Evolutionary conservation across 768 basidiomycete species (phyloP).

Genomic region (Scleroderma citrinum): DNA sequence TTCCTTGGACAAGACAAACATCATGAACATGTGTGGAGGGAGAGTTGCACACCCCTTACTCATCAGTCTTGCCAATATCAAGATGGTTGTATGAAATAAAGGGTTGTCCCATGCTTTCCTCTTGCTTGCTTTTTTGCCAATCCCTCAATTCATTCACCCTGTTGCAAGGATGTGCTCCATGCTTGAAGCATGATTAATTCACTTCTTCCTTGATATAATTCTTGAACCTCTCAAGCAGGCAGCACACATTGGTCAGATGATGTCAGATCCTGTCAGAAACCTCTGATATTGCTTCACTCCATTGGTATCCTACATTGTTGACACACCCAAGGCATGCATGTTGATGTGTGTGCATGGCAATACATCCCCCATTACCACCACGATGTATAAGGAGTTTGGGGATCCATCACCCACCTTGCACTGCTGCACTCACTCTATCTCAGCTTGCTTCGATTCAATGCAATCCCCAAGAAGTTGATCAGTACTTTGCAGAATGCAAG

Average conservation of each 20-base stretch:
- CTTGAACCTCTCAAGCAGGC: slow-evolving; percentile 12
- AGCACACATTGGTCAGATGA: slow-evolving; percentile 11
- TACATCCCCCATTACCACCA: slow-evolving; percentile 28
- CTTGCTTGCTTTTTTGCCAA: slow-evolving; percentile 4
- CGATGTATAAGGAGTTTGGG: slow-evolving; percentile 26
- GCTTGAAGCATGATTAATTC: slow-evolving; percentile 13
- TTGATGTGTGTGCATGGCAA: slow-evolving; percentile 26
- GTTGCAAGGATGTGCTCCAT: slow-evolving; percentile 5
- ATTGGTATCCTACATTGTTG: slow-evolving; percentile 25
- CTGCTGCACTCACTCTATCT: too few species aligned
- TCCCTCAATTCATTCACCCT: slow-evolving; percentile 16
- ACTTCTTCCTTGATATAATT: slow-evolving; percentile 14
- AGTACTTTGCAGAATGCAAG: background rate
- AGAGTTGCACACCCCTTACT: slow-evolving; percentile 7
- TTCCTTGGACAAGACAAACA: slow-evolving; percentile 16
- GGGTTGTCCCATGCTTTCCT: slow-evolving; percentile 6
- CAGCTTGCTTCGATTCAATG: slow-evolving; percentile 8
- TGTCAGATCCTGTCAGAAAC: slow-evolving; percentile 19
- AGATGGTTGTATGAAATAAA: background rate
- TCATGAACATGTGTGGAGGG: slow-evolving; percentile 12
- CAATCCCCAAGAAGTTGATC: background rate
- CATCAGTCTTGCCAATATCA: slow-evolving; percentile 2
- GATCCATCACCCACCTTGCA: slow-evolving; percentile 23
- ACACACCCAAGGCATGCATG: slow-evolving; percentile 27
- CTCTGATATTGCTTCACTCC: slow-evolving; percentile 21